Evolutionary conservation across 83 land plant species (phyloP).

Genomic region (Picea mariana): DNA sequence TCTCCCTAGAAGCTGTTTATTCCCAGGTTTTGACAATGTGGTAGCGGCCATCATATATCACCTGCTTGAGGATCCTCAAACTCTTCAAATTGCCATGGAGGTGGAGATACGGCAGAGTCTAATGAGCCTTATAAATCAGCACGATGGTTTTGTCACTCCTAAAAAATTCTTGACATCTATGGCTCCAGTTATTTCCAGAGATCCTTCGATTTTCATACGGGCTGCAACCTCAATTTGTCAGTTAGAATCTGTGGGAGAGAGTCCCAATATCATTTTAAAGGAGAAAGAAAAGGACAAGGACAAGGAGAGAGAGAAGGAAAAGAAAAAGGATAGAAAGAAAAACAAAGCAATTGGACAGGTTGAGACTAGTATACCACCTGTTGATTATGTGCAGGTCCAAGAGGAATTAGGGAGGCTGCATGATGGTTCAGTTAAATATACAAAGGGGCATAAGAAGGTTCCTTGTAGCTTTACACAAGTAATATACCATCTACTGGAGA

Average conservation of each 20-base stretch:
- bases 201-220: slow-evolving; percentile 45
- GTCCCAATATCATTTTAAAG: slow-evolving; percentile 25
- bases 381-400: background rate
- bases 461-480: slow-evolving; percentile 52
- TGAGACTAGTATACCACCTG: background rate
- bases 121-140: slow-evolving; percentile 41
- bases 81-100: slow-evolving; percentile 96
- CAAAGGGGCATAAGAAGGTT: slow-evolving; percentile 26
- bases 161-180: slow-evolving; percentile 78
- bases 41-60: slow-evolving; percentile 88
- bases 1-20: slow-evolving; percentile 74
- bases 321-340: slow-evolving; percentile 28
- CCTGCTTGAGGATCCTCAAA: slow-evolving; percentile 96
- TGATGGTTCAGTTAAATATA: slow-evolving; percentile 9
- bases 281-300: slow-evolving; percentile 40
- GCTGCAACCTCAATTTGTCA: slow-evolving; percentile 46
- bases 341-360: slow-evolving; percentile 8
- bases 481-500: slow-evolving; percentile 47
- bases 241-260: slow-evolving; percentile 33
- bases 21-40: slow-evolving; percentile 87
- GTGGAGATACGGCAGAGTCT: slow-evolving; percentile 86
- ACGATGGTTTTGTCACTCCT: slow-evolving; percentile 57
- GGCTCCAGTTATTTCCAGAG: slow-evolving; percentile 53
- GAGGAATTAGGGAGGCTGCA: slow-evolving; percentile 19
- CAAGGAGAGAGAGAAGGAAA: slow-evolving; percentile 9